Conservation (phyloP, 2,329 filamentous ascomycete species). For the Fusarium setosum region DNA sequence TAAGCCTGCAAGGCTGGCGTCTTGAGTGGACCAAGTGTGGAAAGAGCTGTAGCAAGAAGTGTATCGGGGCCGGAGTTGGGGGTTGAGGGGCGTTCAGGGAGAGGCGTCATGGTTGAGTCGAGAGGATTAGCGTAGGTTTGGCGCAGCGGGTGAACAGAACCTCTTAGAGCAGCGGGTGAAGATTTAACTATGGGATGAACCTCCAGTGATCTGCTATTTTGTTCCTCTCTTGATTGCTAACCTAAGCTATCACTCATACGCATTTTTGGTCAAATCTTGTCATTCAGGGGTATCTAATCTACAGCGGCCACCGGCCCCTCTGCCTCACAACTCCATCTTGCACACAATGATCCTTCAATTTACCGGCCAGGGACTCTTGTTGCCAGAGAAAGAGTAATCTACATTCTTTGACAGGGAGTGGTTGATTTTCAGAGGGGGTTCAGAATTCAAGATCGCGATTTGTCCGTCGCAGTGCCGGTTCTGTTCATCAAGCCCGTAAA, state of each 20-base stretch:
- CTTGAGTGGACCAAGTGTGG: conserved; percentile 4
- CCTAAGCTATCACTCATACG: neutral
- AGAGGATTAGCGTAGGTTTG: too few relatives aligned
- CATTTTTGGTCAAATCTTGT: conserved; percentile 34
- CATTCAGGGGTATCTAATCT: conserved; percentile 57
- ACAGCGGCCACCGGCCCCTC: conserved; percentile 42
- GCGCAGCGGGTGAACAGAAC: neutral
- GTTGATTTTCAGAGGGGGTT: neutral
- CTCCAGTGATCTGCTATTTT: neutral
- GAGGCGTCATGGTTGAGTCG: neutral
- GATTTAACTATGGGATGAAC: neutral
- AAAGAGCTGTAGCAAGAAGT: neutral
- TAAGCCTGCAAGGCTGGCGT: conserved; percentile 36
- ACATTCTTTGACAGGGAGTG: neutral
- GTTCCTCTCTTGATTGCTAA: neutral
- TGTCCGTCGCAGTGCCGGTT: conserved; percentile 46
- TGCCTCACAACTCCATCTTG: conserved; percentile 20
- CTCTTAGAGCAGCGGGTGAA: neutral
- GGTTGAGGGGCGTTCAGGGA: conserved; percentile 16
- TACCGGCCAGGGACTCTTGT: conserved; percentile 6
- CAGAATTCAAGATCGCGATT: conserved; percentile 24
- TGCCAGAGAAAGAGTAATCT: neutral
- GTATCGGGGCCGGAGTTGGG: neutral
- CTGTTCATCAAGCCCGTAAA: conserved; percentile 70
- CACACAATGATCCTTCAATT: conserved; percentile 15